Conservation (phyloP, 208 protist genomes). For the Vickermania ingenoplastis region DNA sequence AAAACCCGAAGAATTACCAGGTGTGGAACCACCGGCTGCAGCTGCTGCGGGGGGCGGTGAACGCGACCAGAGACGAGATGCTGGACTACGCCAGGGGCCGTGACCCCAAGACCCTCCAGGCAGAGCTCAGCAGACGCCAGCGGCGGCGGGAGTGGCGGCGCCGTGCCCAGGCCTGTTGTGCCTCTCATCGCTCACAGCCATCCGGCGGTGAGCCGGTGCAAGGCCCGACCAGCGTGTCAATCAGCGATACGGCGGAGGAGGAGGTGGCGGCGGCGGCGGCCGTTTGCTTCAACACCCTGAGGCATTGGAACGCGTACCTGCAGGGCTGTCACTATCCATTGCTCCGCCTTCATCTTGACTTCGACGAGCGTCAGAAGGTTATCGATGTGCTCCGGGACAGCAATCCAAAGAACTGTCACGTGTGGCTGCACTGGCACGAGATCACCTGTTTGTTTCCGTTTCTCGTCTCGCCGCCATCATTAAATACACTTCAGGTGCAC, state of each 20-base stretch:
- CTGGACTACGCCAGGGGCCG: background rate
- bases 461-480: constrained; percentile 26
- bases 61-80: constrained; percentile 8
- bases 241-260: background rate
- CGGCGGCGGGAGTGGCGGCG: background rate
- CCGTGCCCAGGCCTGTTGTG: too few species aligned
- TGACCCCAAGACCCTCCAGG: too few species aligned
- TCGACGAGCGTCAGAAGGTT: constrained; percentile 50
- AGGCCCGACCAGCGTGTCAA: too few species aligned
- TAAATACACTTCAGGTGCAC: too few species aligned
- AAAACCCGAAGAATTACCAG: constrained; percentile 77
- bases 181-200: too few species aligned
- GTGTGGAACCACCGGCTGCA: constrained; percentile 74
- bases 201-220: too few species aligned
- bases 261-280: too few species aligned
- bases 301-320: constrained; percentile 21
- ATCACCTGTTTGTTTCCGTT: constrained; percentile 60
- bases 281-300: too few species aligned
- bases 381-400: constrained; percentile 21
- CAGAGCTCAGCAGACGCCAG: too few species aligned
- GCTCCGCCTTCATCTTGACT: constrained; percentile 13
- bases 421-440: constrained; percentile 68
- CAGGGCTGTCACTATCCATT: constrained; percentile 19
- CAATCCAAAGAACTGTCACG: constrained; percentile 81
- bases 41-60: constrained; percentile 34